Percentiles rank a stretch among this genome's conserved stretches.
Conservation (phyloP, 768 basidiomycete genomes). For the Leccinum boreale region DNA sequence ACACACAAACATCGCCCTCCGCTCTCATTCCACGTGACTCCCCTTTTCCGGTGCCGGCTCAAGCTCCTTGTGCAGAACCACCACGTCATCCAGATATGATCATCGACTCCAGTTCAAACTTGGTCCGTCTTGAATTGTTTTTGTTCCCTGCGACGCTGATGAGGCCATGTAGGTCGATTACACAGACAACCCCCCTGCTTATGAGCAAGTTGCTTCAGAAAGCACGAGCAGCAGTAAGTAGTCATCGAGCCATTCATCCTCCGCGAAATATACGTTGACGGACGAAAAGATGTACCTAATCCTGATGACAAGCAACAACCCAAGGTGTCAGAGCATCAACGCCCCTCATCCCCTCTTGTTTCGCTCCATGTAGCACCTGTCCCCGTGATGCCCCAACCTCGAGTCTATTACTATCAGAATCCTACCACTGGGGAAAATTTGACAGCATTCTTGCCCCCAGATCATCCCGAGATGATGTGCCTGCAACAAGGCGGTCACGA, state of each 20-base stretch:
- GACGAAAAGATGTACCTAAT: conserved; percentile 9
- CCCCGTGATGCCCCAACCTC: conserved; percentile 40
- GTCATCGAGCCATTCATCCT: neutral
- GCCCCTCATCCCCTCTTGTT: conserved; percentile 11
- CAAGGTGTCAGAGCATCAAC: conserved; percentile 7
- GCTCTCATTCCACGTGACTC: conserved; percentile 20
- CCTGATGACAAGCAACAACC: conserved; percentile 11
- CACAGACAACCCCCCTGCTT: conserved; percentile 47
- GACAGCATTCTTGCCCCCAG: conserved; percentile 65
- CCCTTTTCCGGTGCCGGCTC: conserved; percentile 7
- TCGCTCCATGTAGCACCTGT: conserved; percentile 28
- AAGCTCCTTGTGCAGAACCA: neutral
- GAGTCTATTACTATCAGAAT: conserved; percentile 67
- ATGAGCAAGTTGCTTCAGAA: conserved; percentile 38
- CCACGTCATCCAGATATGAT: conserved; percentile 17
- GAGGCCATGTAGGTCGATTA: conserved; percentile 12
- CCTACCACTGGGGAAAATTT: conserved; percentile 55
- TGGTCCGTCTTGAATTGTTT: conserved; percentile 16
- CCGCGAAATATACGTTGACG: neutral
- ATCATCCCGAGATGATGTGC: conserved; percentile 83
- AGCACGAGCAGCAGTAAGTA: conserved; percentile 28
- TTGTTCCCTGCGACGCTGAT: neutral
- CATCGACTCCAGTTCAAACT: conserved; percentile 22
- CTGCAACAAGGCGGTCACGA: conserved; percentile 74
- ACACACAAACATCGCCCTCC: conserved; percentile 12